These are phyloP conservation scores for Aspergillus sp. DNA, from an alignment of 2,329 filamentous ascomycete genomes.

Conservation along the genomic window DNA sequence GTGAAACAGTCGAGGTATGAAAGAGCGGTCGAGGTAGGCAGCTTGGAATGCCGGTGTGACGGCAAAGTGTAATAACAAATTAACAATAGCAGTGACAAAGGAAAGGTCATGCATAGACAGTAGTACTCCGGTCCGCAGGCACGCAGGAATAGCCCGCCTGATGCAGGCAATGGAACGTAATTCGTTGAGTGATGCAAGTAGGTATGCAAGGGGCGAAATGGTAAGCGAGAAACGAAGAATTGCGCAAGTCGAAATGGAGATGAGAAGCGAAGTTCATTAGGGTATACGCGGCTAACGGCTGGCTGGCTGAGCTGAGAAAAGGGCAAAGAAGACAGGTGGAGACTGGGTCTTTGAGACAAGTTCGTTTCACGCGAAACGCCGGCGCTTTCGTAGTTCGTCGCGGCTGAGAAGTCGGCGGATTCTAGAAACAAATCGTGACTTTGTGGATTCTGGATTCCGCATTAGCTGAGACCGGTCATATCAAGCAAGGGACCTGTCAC, in stretches of 20 bases:
- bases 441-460: conserved; percentile 22
- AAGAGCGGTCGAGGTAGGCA: neutral
- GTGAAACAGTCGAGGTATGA: neutral
- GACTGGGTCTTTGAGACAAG: neutral
- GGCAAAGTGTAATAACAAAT: neutral
- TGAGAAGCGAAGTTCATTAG: conserved; percentile 8
- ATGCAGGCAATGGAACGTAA: conserved; percentile 6
- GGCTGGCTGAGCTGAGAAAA: neutral
- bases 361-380: conserved; percentile 16
- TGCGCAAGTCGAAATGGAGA: conserved; percentile 6
- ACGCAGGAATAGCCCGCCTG: neutral
- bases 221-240: neutral
- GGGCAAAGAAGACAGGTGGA: neutral
- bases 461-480: conserved; percentile 20
- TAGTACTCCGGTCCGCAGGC: neutral
- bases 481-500: neutral
- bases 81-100: neutral
- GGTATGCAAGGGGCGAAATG: neutral
- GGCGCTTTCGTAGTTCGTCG: conserved; percentile 30
- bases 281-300: neutral
- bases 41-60: neutral
- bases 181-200: conserved; percentile 7
- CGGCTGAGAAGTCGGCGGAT: conserved; percentile 34
- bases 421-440: conserved; percentile 31
- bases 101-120: neutral